These are phyloP conservation scores for Jimgerdemannia flammicorona DNA, from an alignment of 192 early-diverging fungal genomes.

Conservation along the genomic window DNA sequence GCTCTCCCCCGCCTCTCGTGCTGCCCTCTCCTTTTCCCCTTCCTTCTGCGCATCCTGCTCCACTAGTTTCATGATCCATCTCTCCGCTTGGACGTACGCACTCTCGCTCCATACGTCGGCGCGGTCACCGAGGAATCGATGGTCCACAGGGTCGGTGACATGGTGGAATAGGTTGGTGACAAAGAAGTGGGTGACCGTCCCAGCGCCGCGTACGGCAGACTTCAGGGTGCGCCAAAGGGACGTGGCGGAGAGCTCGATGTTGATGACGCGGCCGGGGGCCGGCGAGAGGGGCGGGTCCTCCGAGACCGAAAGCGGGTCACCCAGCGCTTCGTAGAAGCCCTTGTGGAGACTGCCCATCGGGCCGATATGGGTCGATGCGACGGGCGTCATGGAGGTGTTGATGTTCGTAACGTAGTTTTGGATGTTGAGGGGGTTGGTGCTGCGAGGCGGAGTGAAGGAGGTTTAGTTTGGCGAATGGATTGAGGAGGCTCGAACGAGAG, in stretches of 20 bases:
- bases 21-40: not conserved
- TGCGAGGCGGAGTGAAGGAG: not conserved
- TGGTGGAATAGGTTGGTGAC: slow-evolving; percentile 35
- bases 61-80: slow-evolving; percentile 20
- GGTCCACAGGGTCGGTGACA: slow-evolving; percentile 48
- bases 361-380: slow-evolving; percentile 12
- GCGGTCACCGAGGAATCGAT: slow-evolving; percentile 37
- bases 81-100: slow-evolving; percentile 40
- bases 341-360: slow-evolving; percentile 47
- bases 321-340: slow-evolving; percentile 50
- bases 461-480: not conserved
- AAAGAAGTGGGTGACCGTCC: slow-evolving; percentile 35
- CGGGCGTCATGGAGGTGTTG: slow-evolving; percentile 14
- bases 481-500: not conserved
- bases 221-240: slow-evolving; percentile 41
- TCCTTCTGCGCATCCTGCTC: not conserved
- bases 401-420: slow-evolving; percentile 53
- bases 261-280: slow-evolving; percentile 13
- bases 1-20: not conserved
- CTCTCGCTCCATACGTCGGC: slow-evolving; percentile 31
- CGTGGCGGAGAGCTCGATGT: slow-evolving; percentile 40
- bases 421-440: slow-evolving; percentile 52
- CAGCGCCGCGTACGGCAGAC: slow-evolving; percentile 35
- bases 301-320: slow-evolving; percentile 18
- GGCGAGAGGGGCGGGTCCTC: slow-evolving; percentile 5